phyloP scores from a whole-genome alignment of 495 filamentous ascomycete species.

The Schizothecium vesticola region DNA sequence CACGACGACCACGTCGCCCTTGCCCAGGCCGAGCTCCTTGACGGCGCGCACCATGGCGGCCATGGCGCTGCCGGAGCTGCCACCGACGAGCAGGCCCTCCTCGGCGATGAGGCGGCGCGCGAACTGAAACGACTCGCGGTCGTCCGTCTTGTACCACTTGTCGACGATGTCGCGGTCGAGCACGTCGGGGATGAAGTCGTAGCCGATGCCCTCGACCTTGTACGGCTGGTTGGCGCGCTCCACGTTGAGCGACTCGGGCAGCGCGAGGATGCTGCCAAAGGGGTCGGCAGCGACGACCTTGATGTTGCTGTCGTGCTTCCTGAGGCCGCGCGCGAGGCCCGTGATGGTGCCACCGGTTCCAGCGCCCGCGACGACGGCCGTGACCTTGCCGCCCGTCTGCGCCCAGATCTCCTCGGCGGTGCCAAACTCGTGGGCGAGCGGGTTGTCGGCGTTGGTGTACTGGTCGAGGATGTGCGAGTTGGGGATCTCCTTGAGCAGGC shows the following conservation, averaged over 20 bases:
- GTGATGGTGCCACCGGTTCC: slow-evolving; percentile 96
- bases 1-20: slow-evolving; percentile 81
- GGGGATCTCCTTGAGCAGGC: slow-evolving; percentile 90
- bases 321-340: slow-evolving; percentile 77
- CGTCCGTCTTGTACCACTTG: slow-evolving; percentile 96
- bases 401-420: slow-evolving; percentile 96
- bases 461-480: slow-evolving; percentile 97
- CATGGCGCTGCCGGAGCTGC: slow-evolving; percentile 90
- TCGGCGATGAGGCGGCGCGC: slow-evolving; percentile 87
- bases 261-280: slow-evolving; percentile 77
- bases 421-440: slow-evolving; percentile 86
- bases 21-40: slow-evolving; percentile 65
- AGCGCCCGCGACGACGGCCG: slow-evolving; percentile 82
- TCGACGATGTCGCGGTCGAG: slow-evolving; percentile 77
- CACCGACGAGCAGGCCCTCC: slow-evolving; percentile 90
- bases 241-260: slow-evolving; percentile 72
- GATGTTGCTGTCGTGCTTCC: slow-evolving; percentile 76
- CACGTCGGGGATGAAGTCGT: slow-evolving; percentile 96
- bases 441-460: slow-evolving; percentile 89
- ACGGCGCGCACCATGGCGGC: slow-evolving; percentile 75
- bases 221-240: slow-evolving; percentile 77
- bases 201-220: slow-evolving; percentile 98
- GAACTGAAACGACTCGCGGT: slow-evolving; percentile 84
- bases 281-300: slow-evolving; percentile 91
- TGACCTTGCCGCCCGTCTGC: slow-evolving; percentile 82